Conservation (phyloP, 306 rosid species). For the Vigna reflexopilosa region DNA sequence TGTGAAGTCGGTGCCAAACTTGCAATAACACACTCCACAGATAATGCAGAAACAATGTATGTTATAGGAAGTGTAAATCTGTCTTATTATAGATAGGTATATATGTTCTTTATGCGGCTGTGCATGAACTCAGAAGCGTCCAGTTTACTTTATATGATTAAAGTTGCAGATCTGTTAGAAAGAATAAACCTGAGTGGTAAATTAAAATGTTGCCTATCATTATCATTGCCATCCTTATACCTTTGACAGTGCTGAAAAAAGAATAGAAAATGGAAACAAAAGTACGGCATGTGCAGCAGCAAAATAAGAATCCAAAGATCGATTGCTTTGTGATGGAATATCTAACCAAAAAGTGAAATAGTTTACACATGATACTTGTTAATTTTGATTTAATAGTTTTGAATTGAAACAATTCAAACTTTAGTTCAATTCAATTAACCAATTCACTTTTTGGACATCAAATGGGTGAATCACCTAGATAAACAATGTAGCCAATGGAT, state of each 20-base stretch:
- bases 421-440: too few relatives aligned
- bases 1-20: too few relatives aligned
- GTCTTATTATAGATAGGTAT: neutral
- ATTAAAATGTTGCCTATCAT: conserved; percentile 45
- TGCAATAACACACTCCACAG: neutral
- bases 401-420: too few relatives aligned
- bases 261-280: conserved; percentile 46
- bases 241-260: conserved; percentile 45
- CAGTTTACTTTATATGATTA: conserved; percentile 49
- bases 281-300: conserved; percentile 40
- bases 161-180: conserved; percentile 42
- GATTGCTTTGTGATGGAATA: conserved; percentile 41
- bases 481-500: too few relatives aligned
- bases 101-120: neutral
- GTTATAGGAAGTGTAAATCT: neutral
- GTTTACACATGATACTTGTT: neutral
- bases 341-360: conserved; percentile 24
- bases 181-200: conserved; percentile 17
- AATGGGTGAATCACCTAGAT: too few relatives aligned
- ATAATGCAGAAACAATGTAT: conserved; percentile 8
- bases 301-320: conserved; percentile 57
- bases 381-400: conserved; percentile 18
- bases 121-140: conserved; percentile 39
- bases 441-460: too few relatives aligned
- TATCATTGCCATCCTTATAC: conserved; percentile 45